Evolutionary conservation across 2,329 filamentous ascomycete genomes (phyloP).

Genomic region (Beauveria asiatica): DNA sequence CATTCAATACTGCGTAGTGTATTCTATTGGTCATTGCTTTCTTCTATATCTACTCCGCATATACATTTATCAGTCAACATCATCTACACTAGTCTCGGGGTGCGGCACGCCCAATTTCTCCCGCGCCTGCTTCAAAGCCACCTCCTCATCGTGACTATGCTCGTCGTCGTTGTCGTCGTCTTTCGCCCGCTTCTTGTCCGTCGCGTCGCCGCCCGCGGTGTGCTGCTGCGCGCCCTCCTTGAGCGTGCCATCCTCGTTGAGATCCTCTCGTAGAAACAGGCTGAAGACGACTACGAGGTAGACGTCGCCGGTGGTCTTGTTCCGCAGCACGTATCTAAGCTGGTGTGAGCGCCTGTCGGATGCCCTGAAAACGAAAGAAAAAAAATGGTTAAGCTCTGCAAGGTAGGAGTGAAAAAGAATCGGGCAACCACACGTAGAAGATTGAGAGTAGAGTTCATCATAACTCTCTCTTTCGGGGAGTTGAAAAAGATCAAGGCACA

Average conservation of each 20-base stretch:
- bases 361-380: constrained; percentile 13
- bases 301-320: constrained; percentile 61
- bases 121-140: constrained; percentile 30
- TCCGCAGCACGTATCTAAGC: constrained; percentile 86
- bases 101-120: constrained; percentile 25
- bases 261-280: constrained; percentile 60
- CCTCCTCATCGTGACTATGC: constrained; percentile 26
- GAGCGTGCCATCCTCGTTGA: constrained; percentile 49
- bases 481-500: too few species aligned
- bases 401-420: constrained; percentile 15
- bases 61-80: constrained; percentile 31
- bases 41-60: background rate
- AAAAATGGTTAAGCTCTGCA: constrained; percentile 13
- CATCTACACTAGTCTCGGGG: constrained; percentile 29
- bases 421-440: background rate
- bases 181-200: background rate
- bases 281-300: constrained; percentile 79
- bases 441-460: too few species aligned
- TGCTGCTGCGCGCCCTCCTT: constrained; percentile 32
- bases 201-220: constrained; percentile 8
- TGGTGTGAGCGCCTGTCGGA: constrained; percentile 61
- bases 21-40: background rate
- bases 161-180: constrained; percentile 16
- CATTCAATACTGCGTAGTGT: background rate
- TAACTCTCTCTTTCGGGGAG: background rate